Conservation (phyloP, 2,329 filamentous ascomycete species). For the Penicillium sclerotiorum region DNA sequence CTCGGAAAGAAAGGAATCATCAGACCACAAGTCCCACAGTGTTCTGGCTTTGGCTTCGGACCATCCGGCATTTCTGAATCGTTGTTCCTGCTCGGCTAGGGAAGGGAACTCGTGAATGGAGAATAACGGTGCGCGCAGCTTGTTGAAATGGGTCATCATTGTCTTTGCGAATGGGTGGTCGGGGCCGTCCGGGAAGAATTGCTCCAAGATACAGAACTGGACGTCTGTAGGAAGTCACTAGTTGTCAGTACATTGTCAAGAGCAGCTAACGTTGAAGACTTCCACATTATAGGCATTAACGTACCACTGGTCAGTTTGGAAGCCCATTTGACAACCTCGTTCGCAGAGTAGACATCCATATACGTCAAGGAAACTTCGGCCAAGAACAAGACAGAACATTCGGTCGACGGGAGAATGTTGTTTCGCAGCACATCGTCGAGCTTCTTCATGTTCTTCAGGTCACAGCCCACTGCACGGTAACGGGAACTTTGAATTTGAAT, state of each 20-base stretch:
- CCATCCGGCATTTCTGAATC: conserved; percentile 75
- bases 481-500: conserved; percentile 66
- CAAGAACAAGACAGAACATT: conserved; percentile 72
- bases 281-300: conserved; percentile 17
- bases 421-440: conserved; percentile 63
- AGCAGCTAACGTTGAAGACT: not conserved
- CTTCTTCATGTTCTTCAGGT: conserved; percentile 68
- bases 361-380: conserved; percentile 92
- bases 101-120: conserved; percentile 72
- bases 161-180: conserved; percentile 82
- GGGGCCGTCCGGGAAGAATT: conserved; percentile 76
- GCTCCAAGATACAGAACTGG: conserved; percentile 84
- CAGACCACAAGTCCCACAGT: conserved; percentile 82
- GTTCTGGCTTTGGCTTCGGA: conserved; percentile 62
- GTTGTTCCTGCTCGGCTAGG: conserved; percentile 64
- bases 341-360: conserved; percentile 74
- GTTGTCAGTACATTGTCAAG: not conserved
- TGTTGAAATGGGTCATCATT: conserved; percentile 82
- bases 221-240: conserved; percentile 48
- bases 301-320: conserved; percentile 68
- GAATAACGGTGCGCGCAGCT: conserved; percentile 75
- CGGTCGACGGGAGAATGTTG: conserved; percentile 57
- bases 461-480: conserved; percentile 80
- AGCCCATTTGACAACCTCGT: conserved; percentile 79
- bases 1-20: conserved; percentile 64